These are phyloP conservation scores for Candida tammaniensis DNA, from an alignment of 805 yeast species.

Conservation along the genomic window DNA sequence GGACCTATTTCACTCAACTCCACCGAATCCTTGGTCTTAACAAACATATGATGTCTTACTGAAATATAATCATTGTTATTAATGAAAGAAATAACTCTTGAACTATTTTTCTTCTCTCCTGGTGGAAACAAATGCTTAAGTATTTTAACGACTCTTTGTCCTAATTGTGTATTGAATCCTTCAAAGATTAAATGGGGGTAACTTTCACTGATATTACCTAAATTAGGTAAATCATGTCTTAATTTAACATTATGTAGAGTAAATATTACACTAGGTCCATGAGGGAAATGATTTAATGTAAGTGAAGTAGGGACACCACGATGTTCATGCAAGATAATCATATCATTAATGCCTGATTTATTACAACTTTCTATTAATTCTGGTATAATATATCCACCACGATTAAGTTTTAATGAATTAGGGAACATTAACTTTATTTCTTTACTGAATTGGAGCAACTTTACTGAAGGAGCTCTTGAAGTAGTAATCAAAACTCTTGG, in stretches of 20 bases:
- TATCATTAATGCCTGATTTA: conserved; percentile 76
- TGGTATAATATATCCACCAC: conserved; percentile 90
- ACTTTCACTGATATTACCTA: conserved; percentile 87
- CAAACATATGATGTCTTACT: conserved; percentile 94
- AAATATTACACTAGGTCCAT: conserved; percentile 95
- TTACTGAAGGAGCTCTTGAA: conserved; percentile 83
- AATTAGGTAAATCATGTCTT: conserved; percentile 84
- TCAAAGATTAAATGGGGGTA: conserved; percentile 94
- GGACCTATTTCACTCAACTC: conserved; percentile 98
- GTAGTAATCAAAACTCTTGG: conserved; percentile 93
- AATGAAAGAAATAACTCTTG: conserved; percentile 90
- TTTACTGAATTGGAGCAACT: conserved; percentile 86
- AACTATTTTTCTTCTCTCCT: conserved; percentile 87
- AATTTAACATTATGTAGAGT: conserved; percentile 91
- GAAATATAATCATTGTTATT: conserved; percentile 89
- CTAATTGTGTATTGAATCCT: conserved; percentile 77
- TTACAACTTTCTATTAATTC: conserved; percentile 82
- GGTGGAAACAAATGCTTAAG: conserved; percentile 93
- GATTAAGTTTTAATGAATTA: conserved; percentile 79
- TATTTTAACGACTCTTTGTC: conserved; percentile 75
- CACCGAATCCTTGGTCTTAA: conserved; percentile 80
- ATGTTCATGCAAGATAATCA: conserved; percentile 88
- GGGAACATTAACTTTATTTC: conserved; percentile 90
- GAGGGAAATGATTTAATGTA: conserved; percentile 93
- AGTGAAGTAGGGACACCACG: conserved; percentile 97